Conservation (phyloP, 441 rosid species). For the Syzygium malaccense region DNA sequence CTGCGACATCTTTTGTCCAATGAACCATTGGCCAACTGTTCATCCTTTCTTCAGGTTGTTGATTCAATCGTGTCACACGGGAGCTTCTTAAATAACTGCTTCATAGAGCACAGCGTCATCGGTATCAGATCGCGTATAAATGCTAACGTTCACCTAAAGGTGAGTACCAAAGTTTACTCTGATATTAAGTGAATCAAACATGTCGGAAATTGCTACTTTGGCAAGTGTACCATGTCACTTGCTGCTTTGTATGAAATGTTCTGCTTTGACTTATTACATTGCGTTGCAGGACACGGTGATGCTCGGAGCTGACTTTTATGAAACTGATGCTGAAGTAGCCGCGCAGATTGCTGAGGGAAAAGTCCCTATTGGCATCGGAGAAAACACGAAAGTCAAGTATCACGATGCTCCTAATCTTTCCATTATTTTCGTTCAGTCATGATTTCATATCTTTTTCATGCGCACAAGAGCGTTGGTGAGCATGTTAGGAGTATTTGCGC, state of each 20-base stretch:
- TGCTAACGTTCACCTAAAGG: conserved; percentile 70
- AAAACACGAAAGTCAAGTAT: conserved; percentile 74
- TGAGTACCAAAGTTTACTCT: conserved; percentile 1
- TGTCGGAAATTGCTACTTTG: neutral
- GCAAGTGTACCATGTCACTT: neutral
- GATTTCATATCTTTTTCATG: neutral
- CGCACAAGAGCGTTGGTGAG: neutral
- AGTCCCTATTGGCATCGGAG: conserved; percentile 82
- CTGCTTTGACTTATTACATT: neutral
- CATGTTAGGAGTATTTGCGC: neutral
- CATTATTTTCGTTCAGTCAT: neutral
- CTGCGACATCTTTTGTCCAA: neutral
- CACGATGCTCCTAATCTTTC: neutral
- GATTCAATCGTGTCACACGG: conserved; percentile 91
- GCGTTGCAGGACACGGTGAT: conserved; percentile 72
- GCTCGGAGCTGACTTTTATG: conserved; percentile 92
- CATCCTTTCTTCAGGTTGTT: conserved; percentile 36
- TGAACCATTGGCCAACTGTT: neutral
- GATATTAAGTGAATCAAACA: neutral
- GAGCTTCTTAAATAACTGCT: conserved; percentile 61
- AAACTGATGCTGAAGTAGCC: conserved; percentile 69
- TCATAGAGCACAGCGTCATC: conserved; percentile 74
- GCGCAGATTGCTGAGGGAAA: conserved; percentile 62
- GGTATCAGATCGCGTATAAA: conserved; percentile 82
- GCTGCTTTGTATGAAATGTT: neutral